These are phyloP conservation scores for Entomophthora muscae DNA, from an alignment of 371 early-diverging fungal species.

Conservation along the genomic window DNA sequence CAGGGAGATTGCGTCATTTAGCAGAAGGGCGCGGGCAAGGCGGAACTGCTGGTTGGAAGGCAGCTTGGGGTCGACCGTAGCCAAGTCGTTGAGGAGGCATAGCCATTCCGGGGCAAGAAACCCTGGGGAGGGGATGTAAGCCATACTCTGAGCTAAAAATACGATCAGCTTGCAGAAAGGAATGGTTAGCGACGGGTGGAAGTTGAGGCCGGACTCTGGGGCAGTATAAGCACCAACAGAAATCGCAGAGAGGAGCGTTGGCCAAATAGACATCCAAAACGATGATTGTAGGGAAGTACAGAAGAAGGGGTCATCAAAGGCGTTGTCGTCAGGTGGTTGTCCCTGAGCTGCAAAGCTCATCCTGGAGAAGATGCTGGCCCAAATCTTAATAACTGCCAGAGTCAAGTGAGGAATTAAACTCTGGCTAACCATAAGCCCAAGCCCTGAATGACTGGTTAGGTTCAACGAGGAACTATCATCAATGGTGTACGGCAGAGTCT, in stretches of 20 bases:
- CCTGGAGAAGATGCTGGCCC: not conserved
- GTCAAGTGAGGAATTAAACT: not conserved
- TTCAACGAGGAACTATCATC: not conserved
- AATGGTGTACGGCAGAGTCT: not conserved
- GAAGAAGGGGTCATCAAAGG: not conserved
- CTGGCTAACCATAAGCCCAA: not conserved
- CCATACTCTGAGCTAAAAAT: slow-evolving; percentile 2
- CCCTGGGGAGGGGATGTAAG: not conserved
- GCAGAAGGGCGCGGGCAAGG: not conserved
- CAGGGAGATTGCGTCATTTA: not conserved
- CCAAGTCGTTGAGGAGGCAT: not conserved
- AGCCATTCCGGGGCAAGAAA: not conserved
- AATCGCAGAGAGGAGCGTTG: not conserved
- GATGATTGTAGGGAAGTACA: not conserved
- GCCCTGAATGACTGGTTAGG: not conserved
- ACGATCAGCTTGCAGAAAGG: not conserved
- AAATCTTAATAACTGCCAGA: not conserved
- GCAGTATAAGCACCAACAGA: too few relatives aligned
- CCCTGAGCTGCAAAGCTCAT: not conserved
- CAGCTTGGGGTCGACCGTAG: not conserved
- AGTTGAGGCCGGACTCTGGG: too few relatives aligned
- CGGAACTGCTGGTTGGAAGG: not conserved
- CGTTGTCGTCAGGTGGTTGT: not conserved
- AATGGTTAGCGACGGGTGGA: not conserved
- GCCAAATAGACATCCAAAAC: not conserved